These are phyloP conservation scores for Zymoseptoria passerinii DNA, from an alignment of 2,329 filamentous ascomycete genomes.

Conservation along the genomic window DNA sequence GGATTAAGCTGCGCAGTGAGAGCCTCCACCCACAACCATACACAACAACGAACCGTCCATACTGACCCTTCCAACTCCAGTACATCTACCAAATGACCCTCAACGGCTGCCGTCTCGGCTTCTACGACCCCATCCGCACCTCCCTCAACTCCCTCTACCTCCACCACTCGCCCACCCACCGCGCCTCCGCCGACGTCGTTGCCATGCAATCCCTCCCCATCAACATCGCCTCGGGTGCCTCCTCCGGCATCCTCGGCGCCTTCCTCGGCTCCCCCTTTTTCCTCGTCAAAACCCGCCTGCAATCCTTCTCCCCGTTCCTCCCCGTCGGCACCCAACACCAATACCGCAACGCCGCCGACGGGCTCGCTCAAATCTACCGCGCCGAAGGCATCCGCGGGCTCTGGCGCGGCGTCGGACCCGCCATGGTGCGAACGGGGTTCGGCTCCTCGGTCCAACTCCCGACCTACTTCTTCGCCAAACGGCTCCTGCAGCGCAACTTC, in stretches of 20 bases:
- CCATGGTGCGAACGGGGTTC: conserved; percentile 93
- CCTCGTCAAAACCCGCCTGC: conserved; percentile 90
- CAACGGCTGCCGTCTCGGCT: conserved; percentile 91
- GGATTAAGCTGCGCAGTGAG: conserved; percentile 74
- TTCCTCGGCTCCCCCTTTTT: conserved; percentile 95
- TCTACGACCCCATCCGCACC: conserved; percentile 90
- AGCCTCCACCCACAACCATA: background rate
- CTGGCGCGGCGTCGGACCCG: conserved; percentile 83
- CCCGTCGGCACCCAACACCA: conserved; percentile 95
- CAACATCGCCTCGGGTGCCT: conserved; percentile 88
- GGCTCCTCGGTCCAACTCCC: conserved; percentile 93
- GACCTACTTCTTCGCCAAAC: conserved; percentile 96
- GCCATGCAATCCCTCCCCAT: conserved; percentile 70
- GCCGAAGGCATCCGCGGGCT: conserved; percentile 71
- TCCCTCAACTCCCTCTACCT: conserved; percentile 42
- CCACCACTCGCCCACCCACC: conserved; percentile 56
- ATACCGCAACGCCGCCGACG: conserved; percentile 80
- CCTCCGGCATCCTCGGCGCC: conserved; percentile 82
- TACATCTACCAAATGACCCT: conserved; percentile 95
- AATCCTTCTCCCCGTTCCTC: conserved; percentile 85
- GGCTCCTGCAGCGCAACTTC: conserved; percentile 69
- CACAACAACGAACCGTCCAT: background rate
- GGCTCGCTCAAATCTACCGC: conserved; percentile 68
- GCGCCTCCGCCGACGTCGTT: conserved; percentile 34
- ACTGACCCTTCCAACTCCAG: conserved; percentile 28